Evolutionary conservation across 148 eudicot species (phyloP), one percentile per base, ranked within the genome.

Genomic region (Drosera capensis): DNA sequence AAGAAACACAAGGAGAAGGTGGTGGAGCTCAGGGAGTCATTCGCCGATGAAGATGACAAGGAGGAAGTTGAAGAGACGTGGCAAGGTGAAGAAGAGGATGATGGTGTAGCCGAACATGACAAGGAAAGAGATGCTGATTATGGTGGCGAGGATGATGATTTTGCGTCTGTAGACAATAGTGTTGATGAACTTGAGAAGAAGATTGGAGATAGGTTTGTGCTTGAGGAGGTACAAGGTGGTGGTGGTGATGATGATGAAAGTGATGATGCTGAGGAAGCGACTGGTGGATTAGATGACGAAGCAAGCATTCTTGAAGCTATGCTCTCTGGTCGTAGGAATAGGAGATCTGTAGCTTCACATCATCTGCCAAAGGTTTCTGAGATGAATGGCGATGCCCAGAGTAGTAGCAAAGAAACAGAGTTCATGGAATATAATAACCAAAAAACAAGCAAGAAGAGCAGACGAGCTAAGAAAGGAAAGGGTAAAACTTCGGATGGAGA

Each of bases 1-100:
- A 90, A 72, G 70, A 90, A 90, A 58, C 99, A 90, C 53, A 90
- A 85, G 70, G 95, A 90, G 59, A 85, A 66, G 70, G 86, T 90
- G 53, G 85, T 78, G 1, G 82, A 85, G 56, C 64, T 90, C 68
- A 78, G 73, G 60, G 81, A 71, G 43, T 69, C 75, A 14, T 84
- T 73, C 46, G 59, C 48, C 0, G 70, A 78, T 49, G 95, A 90
- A 55, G 94, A 75, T 14, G 55, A 7, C 31, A 16, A 43, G 23
- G 63, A 46, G 45, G 69, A 66, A 48, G 56, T 28, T 48, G 68
- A 51, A 18, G 52, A 30, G 37, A 57, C 20, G n/a, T n/a, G n/a
- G n/a, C n/a, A n/a, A 17, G 52, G 40, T n/a, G 54, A 41, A 5
- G 60, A 14, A 17, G 58, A 52, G 20, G 64, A 23, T 26, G 67